Evolutionary conservation across 768 basidiomycete species (phyloP), one percentile per base, ranked within the genome.

Genomic region (Cantharellus anzutake): DNA sequence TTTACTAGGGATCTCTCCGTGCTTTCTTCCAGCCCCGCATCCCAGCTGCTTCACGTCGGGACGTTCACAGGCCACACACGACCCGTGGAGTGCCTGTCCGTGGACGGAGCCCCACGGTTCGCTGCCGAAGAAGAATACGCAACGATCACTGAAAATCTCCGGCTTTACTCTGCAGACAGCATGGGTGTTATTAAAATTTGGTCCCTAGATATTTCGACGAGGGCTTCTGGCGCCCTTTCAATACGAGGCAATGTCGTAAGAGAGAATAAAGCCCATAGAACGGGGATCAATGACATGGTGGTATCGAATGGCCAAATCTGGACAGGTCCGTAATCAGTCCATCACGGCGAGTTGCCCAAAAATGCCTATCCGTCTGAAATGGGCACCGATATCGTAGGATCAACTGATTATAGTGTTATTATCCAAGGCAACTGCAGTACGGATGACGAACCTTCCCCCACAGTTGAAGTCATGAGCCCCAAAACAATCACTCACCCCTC

Each of bases 121-220:
- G 5, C 71, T 73, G 20, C 77, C 72, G 42, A 61, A 50, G 38
- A 58, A 59, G 11, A 60, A 60, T 0, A 71, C 44, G 11, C 44
- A 48, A 11, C 29, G 11, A 11, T 11, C 44, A 29, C 44, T 29
- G 11, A 11, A 48, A 48, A 29, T 48, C 44, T 29, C 29, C 44
- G 76, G 37, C 70, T 98, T 3, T 87, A 83, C 68, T 89, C 90
- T 0, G 89, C 80, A 4, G 94, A 98, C 69, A 93, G 88, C 2
- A 86, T 98, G 83, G 96, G 94, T 2, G 68, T 85, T 4, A 81
- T 97, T 67, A 86, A 83, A 61, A 70, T 81, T 38, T 99, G 93
- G 93, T 71, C 77, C 35, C 66, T 94, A 56, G 70, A 70, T 70
- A 67, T 58, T 77, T 78, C 63, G 11, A 48, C 44, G 44, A 11